Evolutionary conservation across 2,329 filamentous ascomycete genomes (phyloP).

Genomic region (Apiospora kogelbergensis): DNA sequence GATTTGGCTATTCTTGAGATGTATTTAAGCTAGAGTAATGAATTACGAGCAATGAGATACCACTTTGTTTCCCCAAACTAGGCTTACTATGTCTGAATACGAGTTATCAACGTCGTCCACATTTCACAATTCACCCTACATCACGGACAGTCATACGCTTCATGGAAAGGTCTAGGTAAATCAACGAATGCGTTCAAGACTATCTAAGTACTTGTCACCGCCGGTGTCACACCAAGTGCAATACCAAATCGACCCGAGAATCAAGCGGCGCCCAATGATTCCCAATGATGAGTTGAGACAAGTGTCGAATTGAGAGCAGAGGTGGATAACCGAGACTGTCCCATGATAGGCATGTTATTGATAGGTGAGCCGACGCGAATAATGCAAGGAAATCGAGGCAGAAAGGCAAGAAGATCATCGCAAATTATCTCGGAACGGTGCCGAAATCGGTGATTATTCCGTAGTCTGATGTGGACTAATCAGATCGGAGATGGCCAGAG

Average conservation of each 20-base stretch:
- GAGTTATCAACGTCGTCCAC: not conserved
- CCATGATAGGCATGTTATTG: not conserved
- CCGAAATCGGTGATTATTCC: slow-evolving; percentile 8
- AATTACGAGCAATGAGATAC: slow-evolving; percentile 7
- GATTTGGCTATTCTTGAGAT: not conserved
- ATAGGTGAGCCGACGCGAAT: slow-evolving; percentile 4
- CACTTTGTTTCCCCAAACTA: not conserved
- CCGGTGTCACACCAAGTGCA: slow-evolving; percentile 9
- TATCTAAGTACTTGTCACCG: slow-evolving; percentile 7
- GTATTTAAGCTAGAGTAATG: not conserved
- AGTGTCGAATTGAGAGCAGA: slow-evolving; percentile 4
- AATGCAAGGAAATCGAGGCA: slow-evolving; percentile 9
- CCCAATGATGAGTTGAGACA: slow-evolving; percentile 3
- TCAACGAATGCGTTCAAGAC: not conserved
- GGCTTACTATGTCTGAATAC: not conserved
- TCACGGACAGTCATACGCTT: not conserved
- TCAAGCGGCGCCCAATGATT: slow-evolving; percentile 11
- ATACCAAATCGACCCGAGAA: slow-evolving; percentile 10
- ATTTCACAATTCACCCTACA: not conserved
- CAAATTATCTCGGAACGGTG: slow-evolving; percentile 4
- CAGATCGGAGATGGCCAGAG: not conserved
- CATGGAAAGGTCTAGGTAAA: not conserved
- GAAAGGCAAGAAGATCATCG: slow-evolving; percentile 7
- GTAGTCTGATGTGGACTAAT: not conserved
- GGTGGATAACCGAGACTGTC: slow-evolving; percentile 1